Evolutionary conservation across 805 yeast species (phyloP).

Genomic region (Spathaspora hagerdaliae): DNA sequence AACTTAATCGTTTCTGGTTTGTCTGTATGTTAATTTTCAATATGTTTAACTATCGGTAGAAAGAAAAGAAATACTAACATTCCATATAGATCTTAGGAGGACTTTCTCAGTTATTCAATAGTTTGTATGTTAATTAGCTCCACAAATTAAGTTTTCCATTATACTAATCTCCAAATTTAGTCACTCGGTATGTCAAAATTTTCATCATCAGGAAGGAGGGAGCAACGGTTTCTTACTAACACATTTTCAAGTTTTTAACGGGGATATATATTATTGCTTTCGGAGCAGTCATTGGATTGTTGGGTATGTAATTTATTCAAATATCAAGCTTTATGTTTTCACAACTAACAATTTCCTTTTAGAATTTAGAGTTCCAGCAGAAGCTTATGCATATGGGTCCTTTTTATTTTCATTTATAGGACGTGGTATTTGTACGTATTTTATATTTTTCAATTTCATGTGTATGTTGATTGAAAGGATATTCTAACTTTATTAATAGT

Average conservation of each 20-base stretch:
- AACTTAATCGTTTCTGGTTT: conserved; percentile 55
- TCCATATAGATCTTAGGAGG: conserved; percentile 41
- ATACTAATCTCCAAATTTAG: conserved; percentile 22
- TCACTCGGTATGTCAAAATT: conserved; percentile 27
- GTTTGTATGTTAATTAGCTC: conserved; percentile 34
- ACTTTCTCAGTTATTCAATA: conserved; percentile 46
- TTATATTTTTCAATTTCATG: background rate
- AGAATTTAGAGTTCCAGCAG: conserved; percentile 54
- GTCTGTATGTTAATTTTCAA: conserved; percentile 38
- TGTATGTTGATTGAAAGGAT: background rate
- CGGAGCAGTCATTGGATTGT: conserved; percentile 50
- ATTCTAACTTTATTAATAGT: conserved; percentile 23
- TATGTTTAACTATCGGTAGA: background rate
- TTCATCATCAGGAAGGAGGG: background rate
- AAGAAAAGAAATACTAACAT: conserved; percentile 5
- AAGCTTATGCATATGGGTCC: conserved; percentile 62
- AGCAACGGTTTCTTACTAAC: conserved; percentile 15
- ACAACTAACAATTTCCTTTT: conserved; percentile 2
- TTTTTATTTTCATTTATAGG: conserved; percentile 72
- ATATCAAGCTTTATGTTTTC: too few species aligned
- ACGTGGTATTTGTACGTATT: conserved; percentile 59
- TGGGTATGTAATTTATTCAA: conserved; percentile 31
- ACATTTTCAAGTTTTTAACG: conserved; percentile 41
- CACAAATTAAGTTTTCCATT: background rate
- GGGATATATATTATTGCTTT: conserved; percentile 56